phyloP scores from a whole-genome alignment of 176 grass and related monocot species.

The Cenchrus fungigraminus region DNA sequence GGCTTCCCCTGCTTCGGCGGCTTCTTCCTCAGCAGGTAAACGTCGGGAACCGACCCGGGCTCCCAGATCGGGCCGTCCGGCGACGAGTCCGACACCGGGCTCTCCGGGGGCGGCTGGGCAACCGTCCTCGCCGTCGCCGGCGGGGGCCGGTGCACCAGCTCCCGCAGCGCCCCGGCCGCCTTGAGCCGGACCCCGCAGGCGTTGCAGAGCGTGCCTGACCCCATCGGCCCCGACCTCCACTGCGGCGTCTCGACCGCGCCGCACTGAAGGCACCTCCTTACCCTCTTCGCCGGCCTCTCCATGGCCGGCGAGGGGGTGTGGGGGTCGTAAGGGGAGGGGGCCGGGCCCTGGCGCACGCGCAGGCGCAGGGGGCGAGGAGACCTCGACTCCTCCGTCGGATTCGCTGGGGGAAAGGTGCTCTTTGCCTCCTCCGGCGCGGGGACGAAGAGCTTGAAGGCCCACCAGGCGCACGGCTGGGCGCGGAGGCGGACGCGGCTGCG shows the following conservation, averaged over 20 bases:
- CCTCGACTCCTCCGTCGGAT: not conserved
- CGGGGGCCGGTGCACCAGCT: constrained; percentile 44
- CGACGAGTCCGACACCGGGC: constrained; percentile 48
- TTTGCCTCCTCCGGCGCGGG: not conserved
- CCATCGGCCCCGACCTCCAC: constrained; percentile 82
- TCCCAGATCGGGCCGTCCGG: constrained; percentile 44
- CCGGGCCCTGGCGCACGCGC: not conserved
- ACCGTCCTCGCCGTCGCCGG: constrained; percentile 4
- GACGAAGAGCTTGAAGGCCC: constrained; percentile 34
- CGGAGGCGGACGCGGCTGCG: constrained; percentile 52
- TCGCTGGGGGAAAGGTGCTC: not conserved
- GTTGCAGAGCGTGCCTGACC: constrained; percentile 76
- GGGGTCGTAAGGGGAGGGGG: not conserved
- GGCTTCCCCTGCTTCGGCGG: not conserved
- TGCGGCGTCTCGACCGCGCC: constrained; percentile 70
- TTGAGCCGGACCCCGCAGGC: constrained; percentile 70
- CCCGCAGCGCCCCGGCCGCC: constrained; percentile 59
- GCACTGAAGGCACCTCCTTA: constrained; percentile 69
- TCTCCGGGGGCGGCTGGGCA: not conserved
- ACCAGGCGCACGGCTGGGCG: constrained; percentile 48
- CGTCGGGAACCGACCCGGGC: constrained; percentile 6
- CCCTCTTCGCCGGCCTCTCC: constrained; percentile 54
- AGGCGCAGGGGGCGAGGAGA: not conserved
- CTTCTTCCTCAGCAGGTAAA: constrained; percentile 51
- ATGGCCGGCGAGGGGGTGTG: not conserved